Evolutionary conservation across 169 alveolate genomes (phyloP).

Genomic region (Ichthyophthirius multifiliis): DNA sequence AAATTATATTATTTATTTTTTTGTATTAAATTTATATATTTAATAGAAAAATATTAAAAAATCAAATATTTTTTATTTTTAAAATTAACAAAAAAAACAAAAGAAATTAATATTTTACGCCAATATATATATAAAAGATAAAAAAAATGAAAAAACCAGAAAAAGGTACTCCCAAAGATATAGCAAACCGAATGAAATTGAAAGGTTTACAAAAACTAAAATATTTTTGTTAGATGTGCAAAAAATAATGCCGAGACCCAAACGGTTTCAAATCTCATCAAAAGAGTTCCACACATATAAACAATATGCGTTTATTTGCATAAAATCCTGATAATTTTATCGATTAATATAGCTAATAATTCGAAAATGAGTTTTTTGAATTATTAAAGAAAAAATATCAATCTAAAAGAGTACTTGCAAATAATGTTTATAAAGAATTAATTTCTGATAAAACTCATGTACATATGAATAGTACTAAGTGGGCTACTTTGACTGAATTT

Average conservation of each 20-base stretch:
- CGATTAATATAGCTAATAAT: slow-evolving; percentile 1
- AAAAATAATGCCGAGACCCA: slow-evolving; percentile 7
- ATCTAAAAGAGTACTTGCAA: slow-evolving; percentile 7
- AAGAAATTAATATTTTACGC: too few species aligned
- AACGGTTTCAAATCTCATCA: slow-evolving; percentile 20
- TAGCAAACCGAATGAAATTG: slow-evolving; percentile 3
- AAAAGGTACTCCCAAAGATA: slow-evolving; percentile 1
- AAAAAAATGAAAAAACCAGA: slow-evolving; percentile 5
- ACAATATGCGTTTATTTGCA: slow-evolving; percentile 9
- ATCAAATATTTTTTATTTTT: too few species aligned
- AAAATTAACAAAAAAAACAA: too few species aligned
- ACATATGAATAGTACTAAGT: slow-evolving; percentile 24
- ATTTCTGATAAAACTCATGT: slow-evolving; percentile 22
- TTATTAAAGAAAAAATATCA: slow-evolving; percentile 1
- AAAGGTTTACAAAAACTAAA: slow-evolving; percentile 12
- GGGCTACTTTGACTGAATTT: slow-evolving; percentile 19
- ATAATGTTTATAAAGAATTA: slow-evolving; percentile 15
- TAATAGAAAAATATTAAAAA: too few species aligned
- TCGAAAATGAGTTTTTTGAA: slow-evolving; percentile 12
- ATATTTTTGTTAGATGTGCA: slow-evolving; percentile 10
- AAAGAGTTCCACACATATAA: background rate
- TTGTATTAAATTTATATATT: too few species aligned
- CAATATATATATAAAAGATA: too few species aligned
- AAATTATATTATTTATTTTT: too few species aligned
- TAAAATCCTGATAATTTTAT: slow-evolving; percentile 15